Evolutionary conservation across 805 yeast genomes (phyloP).

Genomic region (Metschnikowia gelsemii): DNA sequence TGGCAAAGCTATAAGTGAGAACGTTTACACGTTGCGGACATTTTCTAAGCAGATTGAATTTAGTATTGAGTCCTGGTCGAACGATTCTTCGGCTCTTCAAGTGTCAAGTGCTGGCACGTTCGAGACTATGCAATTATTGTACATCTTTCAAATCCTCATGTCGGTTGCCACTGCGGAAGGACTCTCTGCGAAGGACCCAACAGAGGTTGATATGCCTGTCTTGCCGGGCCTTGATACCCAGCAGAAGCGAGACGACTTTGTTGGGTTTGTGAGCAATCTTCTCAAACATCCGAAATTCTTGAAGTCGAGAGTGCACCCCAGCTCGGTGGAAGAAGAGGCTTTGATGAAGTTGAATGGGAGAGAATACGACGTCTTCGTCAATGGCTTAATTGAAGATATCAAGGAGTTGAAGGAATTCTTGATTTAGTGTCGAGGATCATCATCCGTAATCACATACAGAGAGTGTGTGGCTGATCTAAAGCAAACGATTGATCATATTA

Average conservation of each 20-base stretch:
- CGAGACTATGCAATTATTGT: conserved; percentile 57
- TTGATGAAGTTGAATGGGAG: conserved; percentile 49
- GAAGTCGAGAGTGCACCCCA: conserved; percentile 63
- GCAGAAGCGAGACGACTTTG: conserved; percentile 58
- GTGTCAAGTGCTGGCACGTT: conserved; percentile 37
- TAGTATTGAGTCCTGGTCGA: conserved; percentile 68
- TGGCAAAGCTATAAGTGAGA: conserved; percentile 65
- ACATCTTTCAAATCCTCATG: conserved; percentile 59
- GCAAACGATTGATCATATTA: too few relatives aligned
- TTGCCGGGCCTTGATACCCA: conserved; percentile 63
- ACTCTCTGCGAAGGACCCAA: conserved; percentile 22
- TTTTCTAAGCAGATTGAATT: conserved; percentile 66
- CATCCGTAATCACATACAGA: too few relatives aligned
- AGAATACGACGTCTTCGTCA: conserved; percentile 35
- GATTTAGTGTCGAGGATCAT: conserved; percentile 2
- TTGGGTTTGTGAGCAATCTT: conserved; percentile 63
- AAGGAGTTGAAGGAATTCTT: conserved; percentile 50
- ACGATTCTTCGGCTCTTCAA: conserved; percentile 46
- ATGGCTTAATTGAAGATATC: conserved; percentile 49
- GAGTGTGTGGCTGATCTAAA: too few relatives aligned
- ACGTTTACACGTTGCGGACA: conserved; percentile 57
- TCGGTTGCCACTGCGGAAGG: conserved; percentile 53
- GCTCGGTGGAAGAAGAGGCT: conserved; percentile 63
- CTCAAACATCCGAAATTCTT: conserved; percentile 85
- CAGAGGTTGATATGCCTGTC: conserved; percentile 29